Conservation (phyloP, 495 filamentous ascomycete species). For the Neurospora sp. region DNA sequence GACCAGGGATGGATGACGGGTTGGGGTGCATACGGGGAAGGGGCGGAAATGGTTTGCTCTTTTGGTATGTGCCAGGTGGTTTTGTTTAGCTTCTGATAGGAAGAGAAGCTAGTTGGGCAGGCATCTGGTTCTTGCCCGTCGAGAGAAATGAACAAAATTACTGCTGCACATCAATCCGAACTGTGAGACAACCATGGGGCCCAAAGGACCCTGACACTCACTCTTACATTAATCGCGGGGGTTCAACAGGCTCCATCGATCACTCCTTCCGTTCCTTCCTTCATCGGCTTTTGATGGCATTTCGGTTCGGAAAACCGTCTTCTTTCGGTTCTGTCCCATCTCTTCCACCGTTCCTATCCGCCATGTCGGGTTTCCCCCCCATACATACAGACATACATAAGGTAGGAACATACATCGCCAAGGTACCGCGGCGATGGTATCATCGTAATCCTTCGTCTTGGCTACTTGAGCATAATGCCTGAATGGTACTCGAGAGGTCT, state of each 20-base stretch:
- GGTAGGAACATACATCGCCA: background rate
- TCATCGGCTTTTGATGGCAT: background rate
- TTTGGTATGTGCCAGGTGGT: background rate
- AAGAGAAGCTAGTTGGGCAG: background rate
- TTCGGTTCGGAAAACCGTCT: background rate
- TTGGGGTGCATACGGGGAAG: background rate
- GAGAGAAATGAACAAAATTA: background rate
- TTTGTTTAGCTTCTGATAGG: background rate
- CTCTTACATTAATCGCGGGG: background rate
- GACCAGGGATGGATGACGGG: background rate
- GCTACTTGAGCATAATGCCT: background rate
- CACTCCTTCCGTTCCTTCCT: background rate
- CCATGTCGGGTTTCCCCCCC: background rate
- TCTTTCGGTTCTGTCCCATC: background rate
- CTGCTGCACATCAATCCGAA: background rate
- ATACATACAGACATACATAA: background rate
- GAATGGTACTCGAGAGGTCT: background rate
- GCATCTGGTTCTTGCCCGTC: background rate
- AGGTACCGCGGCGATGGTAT: background rate
- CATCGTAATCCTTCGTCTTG: background rate
- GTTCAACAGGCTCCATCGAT: background rate
- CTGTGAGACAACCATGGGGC: background rate
- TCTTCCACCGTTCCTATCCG: background rate
- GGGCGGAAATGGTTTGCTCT: background rate
- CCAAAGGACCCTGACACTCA: background rate